Evolutionary conservation across 169 alveolate genomes (phyloP).

Genomic region (Cryptosporidium baileyi): DNA sequence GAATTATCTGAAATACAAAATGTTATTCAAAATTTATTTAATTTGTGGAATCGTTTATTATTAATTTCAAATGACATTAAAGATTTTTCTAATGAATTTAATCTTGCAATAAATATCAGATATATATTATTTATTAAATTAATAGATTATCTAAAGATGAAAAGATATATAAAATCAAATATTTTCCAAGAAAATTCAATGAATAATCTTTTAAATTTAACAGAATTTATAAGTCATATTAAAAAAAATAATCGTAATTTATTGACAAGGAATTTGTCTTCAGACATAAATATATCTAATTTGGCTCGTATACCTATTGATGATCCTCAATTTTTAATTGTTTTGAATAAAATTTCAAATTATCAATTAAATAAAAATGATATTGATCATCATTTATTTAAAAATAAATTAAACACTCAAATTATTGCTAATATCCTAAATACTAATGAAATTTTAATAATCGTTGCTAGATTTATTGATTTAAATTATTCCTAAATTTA

Average conservation of each 20-base stretch:
- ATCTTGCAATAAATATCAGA: not conserved
- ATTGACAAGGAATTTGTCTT: not conserved
- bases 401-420: not conserved
- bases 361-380: not conserved
- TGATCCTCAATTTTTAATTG: not conserved
- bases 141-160: not conserved
- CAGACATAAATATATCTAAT: not conserved
- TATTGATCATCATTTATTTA: too few species aligned
- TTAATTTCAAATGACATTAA: not conserved
- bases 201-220: not conserved
- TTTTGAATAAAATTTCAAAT: not conserved
- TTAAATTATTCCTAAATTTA: too few species aligned
- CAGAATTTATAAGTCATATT: not conserved
- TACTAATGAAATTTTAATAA: too few species aligned
- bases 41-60: not conserved
- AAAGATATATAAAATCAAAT: not conserved
- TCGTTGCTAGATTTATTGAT: too few species aligned
- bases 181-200: not conserved
- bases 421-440: too few species aligned
- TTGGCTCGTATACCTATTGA: not conserved
- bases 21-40: not conserved
- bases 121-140: slow-evolving; percentile 4
- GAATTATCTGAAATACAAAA: not conserved
- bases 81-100: not conserved
- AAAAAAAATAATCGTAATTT: not conserved